These are phyloP conservation scores for Penicillium argentinense DNA, from an alignment of 495 filamentous ascomycete species.

Conservation along the genomic window DNA sequence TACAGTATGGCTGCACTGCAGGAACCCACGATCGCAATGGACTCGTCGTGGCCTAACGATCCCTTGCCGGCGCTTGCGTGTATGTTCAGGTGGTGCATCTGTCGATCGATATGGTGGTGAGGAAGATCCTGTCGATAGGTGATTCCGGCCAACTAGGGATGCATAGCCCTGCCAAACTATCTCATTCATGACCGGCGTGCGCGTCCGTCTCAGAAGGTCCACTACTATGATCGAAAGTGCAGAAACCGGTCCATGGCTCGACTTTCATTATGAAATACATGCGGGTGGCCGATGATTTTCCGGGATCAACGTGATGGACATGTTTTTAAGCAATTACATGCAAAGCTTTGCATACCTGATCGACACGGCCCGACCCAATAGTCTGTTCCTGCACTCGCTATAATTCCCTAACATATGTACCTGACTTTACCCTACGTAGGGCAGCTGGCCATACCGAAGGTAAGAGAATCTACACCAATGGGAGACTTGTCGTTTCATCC, in stretches of 20 bases:
- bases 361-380: constrained; percentile 8
- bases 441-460: too few relatives aligned
- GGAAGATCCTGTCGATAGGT: neutral
- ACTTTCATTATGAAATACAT: too few relatives aligned
- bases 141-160: constrained; percentile 8
- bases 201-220: neutral
- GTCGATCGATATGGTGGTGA: neutral
- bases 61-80: constrained; percentile 17
- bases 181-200: neutral
- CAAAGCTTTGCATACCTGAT: constrained; percentile 3
- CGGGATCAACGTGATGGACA: neutral
- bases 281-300: neutral
- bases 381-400: neutral
- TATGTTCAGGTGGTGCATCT: constrained; percentile 1
- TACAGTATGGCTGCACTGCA: too few relatives aligned
- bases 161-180: neutral
- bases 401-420: too few relatives aligned
- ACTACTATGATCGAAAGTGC: too few relatives aligned
- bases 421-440: neutral
- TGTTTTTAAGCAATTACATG: neutral
- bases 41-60: neutral
- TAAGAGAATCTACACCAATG: neutral
- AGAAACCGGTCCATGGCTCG: too few relatives aligned
- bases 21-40: neutral
- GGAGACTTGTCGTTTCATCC: neutral